A percentile compares a stretch with the other conserved stretches of the same genome.
phyloP scores from a whole-genome alignment of 257 asterid species.

The Perilla frutescens region DNA sequence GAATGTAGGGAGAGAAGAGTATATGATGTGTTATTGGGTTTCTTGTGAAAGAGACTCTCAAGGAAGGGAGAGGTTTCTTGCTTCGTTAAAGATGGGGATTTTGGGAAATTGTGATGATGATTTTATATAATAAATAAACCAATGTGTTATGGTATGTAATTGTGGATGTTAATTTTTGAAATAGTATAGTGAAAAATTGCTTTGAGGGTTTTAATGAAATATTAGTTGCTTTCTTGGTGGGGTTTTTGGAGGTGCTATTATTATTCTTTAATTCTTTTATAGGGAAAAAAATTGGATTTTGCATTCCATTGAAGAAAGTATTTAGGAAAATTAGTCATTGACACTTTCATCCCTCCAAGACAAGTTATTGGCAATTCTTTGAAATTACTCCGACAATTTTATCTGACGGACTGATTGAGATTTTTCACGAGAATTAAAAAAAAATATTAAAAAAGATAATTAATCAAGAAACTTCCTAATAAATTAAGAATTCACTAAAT shows the following conservation, averaged over 20 bases:
- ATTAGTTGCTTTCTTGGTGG: constrained; percentile 44
- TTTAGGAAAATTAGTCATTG: constrained; percentile 9
- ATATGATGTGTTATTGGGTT: constrained; percentile 35
- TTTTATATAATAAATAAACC: constrained; percentile 40
- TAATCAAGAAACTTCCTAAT: too few species aligned
- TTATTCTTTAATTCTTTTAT: constrained; percentile 27
- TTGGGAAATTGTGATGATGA: constrained; percentile 44
- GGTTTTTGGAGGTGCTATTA: constrained; percentile 49
- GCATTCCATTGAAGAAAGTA: constrained; percentile 29
- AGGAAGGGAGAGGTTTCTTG: constrained; percentile 54
- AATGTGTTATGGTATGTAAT: background rate
- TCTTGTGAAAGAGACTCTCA: constrained; percentile 44
- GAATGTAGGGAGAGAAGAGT: constrained; percentile 36
- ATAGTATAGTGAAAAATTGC: background rate
- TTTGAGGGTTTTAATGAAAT: background rate
- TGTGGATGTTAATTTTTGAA: constrained; percentile 29
- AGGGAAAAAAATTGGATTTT: constrained; percentile 20
- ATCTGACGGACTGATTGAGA: too few species aligned
- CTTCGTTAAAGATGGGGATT: constrained; percentile 39
- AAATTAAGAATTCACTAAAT: too few species aligned
- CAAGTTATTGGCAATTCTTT: background rate
- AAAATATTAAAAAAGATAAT: too few species aligned
- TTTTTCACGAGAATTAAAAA: too few species aligned
- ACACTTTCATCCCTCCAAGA: constrained; percentile 2
- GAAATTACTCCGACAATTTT: background rate